A percentile compares a stretch with the other conserved stretches of the same genome.
phyloP scores from a whole-genome alignment of 2,329 filamentous ascomycete species.

The Neofusicoccum ribis region DNA sequence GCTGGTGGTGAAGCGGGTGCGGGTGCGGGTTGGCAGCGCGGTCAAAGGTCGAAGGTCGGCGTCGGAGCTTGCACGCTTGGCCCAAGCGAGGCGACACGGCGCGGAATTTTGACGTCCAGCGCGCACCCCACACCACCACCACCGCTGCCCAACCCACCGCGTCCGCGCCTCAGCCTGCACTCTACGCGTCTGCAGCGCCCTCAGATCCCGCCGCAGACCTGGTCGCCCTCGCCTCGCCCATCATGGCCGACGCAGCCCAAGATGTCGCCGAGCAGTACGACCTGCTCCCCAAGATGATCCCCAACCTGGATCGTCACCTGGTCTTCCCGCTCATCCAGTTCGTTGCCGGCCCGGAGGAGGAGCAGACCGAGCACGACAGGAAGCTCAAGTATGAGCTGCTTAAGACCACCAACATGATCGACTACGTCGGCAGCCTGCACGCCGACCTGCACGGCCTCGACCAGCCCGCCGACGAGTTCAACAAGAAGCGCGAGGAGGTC shows the following conservation, averaged over 20 bases:
- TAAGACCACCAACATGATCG: conserved; percentile 98
- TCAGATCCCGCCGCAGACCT: background rate
- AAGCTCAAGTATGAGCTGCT: conserved; percentile 90
- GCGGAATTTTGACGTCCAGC: conserved; percentile 19
- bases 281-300: conserved; percentile 85
- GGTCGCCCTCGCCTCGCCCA: conserved; percentile 20
- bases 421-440: conserved; percentile 92
- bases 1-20: background rate
- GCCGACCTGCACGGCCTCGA: conserved; percentile 82
- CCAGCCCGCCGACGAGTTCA: conserved; percentile 79
- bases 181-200: conserved; percentile 15
- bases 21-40: background rate
- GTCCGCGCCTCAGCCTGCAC: conserved; percentile 2
- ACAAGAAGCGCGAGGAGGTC: conserved; percentile 86
- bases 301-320: conserved; percentile 90
- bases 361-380: conserved; percentile 70
- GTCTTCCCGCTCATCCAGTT: conserved; percentile 97
- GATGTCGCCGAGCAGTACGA: conserved; percentile 70
- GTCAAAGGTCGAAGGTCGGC: background rate
- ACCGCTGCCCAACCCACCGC: conserved; percentile 22
- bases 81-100: conserved; percentile 20
- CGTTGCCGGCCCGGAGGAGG: conserved; percentile 76
- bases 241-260: conserved; percentile 41
- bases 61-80: conserved; percentile 1
- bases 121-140: conserved; percentile 16